Base-by-base conservation (phyloP, 805 yeast species). In the Saccharomycopsis selenospora region DNA sequence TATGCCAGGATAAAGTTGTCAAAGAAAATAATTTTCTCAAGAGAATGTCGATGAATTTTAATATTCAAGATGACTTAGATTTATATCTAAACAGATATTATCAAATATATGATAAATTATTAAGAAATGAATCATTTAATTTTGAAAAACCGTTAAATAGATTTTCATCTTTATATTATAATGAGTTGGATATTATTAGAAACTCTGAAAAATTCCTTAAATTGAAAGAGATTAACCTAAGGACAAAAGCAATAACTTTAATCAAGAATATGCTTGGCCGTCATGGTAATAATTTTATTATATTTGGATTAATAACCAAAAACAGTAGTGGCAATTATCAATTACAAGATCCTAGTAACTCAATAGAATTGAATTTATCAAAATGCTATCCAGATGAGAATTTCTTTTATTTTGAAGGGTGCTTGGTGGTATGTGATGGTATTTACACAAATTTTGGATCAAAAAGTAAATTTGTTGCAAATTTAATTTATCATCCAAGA, bases 201-300 rank as follows among this genome's bases (percentile, higher is more conserved):
- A 40, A 42, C 8, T 36, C 47, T 14, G 27, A 17, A 8, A 45
- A 48, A 18, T 43, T 49, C 53, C 52, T 14, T 41, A 51, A 24
- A 43, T 26, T 36, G 47, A 27, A 45, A 36, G 43, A 56, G 5
- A 59, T 63, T 38, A 43, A 59, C 18, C 55, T 50, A 13, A 33
- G 42, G 2, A 50, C 45, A 23, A 57, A 50, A 46, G 54, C 73
- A 3, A 68, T 91, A 41, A 85, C 95, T 0, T 70, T 79, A 36
- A 80, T 93, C 47, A 90, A 90, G 58, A 90, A 90, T 62, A 67
- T 93, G 50, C 62, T 93, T 25, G 99, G 99, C 26, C 69, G 96
- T 47, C 85, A 84, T 57, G 91, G 91, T 3, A 71, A 76, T 46
- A 72, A 77, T 49, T 93, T 93, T 60, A 67, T 85, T 5, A 61